These are phyloP conservation scores for Ustilago tritici DNA, from an alignment of 1,284 basidiomycete genomes.

Conservation along the genomic window DNA sequence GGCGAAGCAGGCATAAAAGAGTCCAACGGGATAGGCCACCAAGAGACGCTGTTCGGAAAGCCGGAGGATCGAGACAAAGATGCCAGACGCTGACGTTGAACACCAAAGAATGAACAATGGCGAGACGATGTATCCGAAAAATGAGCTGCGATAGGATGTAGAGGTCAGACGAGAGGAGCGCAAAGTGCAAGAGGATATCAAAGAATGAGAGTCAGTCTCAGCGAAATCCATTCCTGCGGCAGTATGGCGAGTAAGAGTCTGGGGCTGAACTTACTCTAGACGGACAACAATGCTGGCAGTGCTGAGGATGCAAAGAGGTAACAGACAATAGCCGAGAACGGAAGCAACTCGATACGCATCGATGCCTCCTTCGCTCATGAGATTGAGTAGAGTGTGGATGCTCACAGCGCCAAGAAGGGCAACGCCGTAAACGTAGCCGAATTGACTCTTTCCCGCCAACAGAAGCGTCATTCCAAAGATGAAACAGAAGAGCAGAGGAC, in stretches of 20 bases:
- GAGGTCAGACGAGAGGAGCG: neutral
- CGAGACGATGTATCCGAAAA: constrained; percentile 62
- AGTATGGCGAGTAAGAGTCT: neutral
- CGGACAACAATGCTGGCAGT: constrained; percentile 87
- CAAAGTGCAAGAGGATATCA: neutral
- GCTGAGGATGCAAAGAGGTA: constrained; percentile 96
- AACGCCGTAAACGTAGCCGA: constrained; percentile 98
- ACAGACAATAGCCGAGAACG: constrained; percentile 94
- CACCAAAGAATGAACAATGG: constrained; percentile 69
- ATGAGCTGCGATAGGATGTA: constrained; percentile 24
- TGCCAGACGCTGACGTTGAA: constrained; percentile 67
- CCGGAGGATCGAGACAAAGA: constrained; percentile 67
- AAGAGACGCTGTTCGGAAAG: constrained; percentile 67
- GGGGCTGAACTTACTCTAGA: constrained; percentile 81
- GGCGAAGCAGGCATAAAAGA: constrained; percentile 69
- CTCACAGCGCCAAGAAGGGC: constrained; percentile 92
- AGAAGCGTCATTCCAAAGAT: constrained; percentile 71
- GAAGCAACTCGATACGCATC: constrained; percentile 96
- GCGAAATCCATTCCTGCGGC: neutral
- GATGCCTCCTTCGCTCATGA: constrained; percentile 95
- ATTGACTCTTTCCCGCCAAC: constrained; percentile 97
- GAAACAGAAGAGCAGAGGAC: constrained; percentile 95
- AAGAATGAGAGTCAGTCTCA: neutral
- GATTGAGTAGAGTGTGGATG: constrained; percentile 93
- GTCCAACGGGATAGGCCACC: constrained; percentile 67